Conservation (phyloP, 1,284 basidiomycete genomes). For the Mycena citricolor region DNA sequence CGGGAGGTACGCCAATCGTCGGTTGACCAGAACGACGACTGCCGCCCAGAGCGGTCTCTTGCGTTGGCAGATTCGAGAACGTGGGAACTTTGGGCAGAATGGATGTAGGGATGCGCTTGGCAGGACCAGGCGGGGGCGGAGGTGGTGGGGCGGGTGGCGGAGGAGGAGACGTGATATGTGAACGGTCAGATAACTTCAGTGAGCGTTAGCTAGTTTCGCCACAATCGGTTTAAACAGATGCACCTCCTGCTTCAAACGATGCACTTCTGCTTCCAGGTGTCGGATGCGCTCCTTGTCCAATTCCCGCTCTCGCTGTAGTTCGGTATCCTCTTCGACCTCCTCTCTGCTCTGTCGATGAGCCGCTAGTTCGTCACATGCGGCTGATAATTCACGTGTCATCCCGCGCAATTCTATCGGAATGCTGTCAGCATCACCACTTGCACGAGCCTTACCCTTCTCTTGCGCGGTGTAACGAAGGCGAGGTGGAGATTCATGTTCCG, state of each 20-base stretch:
- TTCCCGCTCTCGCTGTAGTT: conserved; percentile 43
- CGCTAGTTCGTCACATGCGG: neutral
- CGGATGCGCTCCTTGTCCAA: conserved; percentile 64
- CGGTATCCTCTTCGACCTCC: conserved; percentile 28
- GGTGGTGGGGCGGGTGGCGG: conserved; percentile 49
- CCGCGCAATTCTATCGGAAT: too few relatives aligned
- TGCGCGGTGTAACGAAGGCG: too few relatives aligned
- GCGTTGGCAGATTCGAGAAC: conserved; percentile 58
- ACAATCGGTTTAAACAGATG: conserved; percentile 5
- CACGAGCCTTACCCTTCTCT: too few relatives aligned
- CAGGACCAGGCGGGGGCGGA: conserved; percentile 31
- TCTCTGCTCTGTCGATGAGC: too few relatives aligned
- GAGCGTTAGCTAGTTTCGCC: conserved; percentile 1
- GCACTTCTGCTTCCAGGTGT: conserved; percentile 67
- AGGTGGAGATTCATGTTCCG: too few relatives aligned
- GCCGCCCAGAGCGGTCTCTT: too few relatives aligned
- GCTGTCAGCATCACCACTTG: too few relatives aligned
- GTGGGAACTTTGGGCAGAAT: conserved; percentile 53
- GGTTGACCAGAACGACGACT: conserved; percentile 55
- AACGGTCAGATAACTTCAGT: conserved; percentile 50
- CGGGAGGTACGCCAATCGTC: conserved; percentile 65
- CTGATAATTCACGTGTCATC: conserved; percentile 23
- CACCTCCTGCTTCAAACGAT: conserved; percentile 63
- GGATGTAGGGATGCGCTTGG: conserved; percentile 33
- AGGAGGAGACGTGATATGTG: conserved; percentile 37